These are phyloP conservation scores for Cornus kousa DNA, from an alignment of 148 eudicot species.

Conservation along the genomic window DNA sequence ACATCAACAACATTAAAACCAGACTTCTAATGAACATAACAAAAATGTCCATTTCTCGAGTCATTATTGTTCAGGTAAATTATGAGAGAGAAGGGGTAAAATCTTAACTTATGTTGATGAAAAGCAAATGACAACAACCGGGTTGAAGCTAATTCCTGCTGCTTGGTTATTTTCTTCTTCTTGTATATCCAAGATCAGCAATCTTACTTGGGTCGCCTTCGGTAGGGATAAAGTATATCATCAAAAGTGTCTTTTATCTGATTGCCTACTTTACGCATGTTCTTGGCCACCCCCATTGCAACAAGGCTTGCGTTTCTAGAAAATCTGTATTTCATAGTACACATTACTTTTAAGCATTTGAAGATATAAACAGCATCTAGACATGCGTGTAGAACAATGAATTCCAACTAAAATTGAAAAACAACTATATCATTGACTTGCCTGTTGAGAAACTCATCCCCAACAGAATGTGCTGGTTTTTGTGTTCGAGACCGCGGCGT, in stretches of 20 bases:
- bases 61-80: too few relatives aligned
- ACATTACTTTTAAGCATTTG: neutral
- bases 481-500: slow-evolving; percentile 52
- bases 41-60: too few relatives aligned
- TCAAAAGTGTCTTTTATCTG: slow-evolving; percentile 70
- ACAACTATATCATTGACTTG: slow-evolving; percentile 26
- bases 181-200: neutral
- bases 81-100: too few relatives aligned
- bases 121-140: neutral
- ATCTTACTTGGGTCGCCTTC: slow-evolving; percentile 75
- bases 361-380: too few relatives aligned
- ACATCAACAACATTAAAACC: too few relatives aligned
- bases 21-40: too few relatives aligned
- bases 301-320: slow-evolving; percentile 75
- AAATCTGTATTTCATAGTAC: slow-evolving; percentile 42
- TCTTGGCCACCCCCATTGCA: slow-evolving; percentile 84
- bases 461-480: slow-evolving; percentile 49
- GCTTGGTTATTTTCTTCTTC: neutral
- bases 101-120: too few relatives aligned
- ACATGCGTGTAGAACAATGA: neutral
- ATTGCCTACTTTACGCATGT: slow-evolving; percentile 66
- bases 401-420: neutral
- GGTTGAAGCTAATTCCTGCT: slow-evolving; percentile 7
- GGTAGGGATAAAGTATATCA: slow-evolving; percentile 63
- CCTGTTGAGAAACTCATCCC: slow-evolving; percentile 79